Evolutionary conservation across 2,329 filamentous ascomycete genomes (phyloP).

Genomic region (Ceratocystiopsis sp.): DNA sequence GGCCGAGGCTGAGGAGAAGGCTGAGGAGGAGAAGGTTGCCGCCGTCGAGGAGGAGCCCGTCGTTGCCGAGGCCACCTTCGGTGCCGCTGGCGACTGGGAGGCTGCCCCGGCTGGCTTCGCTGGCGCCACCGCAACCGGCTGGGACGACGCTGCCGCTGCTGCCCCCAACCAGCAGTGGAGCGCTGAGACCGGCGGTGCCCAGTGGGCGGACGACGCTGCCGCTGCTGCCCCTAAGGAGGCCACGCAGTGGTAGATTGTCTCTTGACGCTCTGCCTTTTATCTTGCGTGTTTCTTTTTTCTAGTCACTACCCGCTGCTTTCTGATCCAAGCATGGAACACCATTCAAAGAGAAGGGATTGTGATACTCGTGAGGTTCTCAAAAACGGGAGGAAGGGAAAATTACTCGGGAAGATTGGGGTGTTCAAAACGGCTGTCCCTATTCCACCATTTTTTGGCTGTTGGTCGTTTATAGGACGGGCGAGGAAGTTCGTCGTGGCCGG

Average conservation of each 20-base stretch:
- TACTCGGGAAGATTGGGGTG: too few species aligned
- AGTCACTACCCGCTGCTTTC: too few species aligned
- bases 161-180: constrained; percentile 57
- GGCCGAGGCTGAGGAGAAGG: constrained; percentile 97
- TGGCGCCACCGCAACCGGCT: constrained; percentile 32
- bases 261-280: background rate
- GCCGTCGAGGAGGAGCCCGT: constrained; percentile 72
- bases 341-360: too few species aligned
- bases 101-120: constrained; percentile 56
- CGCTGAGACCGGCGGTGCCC: constrained; percentile 36
- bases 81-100: constrained; percentile 65
- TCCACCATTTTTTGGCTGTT: background rate
- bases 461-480: background rate
- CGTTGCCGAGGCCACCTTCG: constrained; percentile 54
- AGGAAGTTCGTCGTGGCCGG: constrained; percentile 38
- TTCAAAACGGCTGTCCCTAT: too few species aligned
- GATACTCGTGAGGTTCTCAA: background rate
- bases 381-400: background rate
- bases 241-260: constrained; percentile 28
- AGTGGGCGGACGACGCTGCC: constrained; percentile 30
- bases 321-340: background rate
- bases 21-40: constrained; percentile 79
- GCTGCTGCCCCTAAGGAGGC: constrained; percentile 26
- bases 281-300: too few species aligned
- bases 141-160: constrained; percentile 36